Conservation (phyloP, 495 filamentous ascomycete genomes). For the Hypoxylon fuscum region DNA sequence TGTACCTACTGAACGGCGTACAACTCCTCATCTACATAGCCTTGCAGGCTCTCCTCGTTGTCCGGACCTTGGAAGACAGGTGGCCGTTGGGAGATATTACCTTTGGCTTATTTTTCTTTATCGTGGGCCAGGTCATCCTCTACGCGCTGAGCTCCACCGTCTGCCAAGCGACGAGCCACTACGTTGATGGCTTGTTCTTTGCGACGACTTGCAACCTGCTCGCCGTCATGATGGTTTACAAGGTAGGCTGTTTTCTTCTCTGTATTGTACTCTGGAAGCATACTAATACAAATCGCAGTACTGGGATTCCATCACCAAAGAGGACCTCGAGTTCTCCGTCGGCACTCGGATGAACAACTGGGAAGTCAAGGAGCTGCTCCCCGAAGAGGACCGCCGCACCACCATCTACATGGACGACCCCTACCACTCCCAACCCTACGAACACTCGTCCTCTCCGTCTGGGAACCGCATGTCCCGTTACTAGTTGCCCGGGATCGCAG, state of each 20-base stretch:
- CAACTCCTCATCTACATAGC: constrained; percentile 85
- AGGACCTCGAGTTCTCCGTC: constrained; percentile 98
- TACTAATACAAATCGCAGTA: constrained; percentile 64
- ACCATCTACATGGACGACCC: constrained; percentile 78
- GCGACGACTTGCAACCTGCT: constrained; percentile 92
- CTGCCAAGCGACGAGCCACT: constrained; percentile 88
- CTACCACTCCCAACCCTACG: constrained; percentile 55
- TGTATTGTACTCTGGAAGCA: background rate
- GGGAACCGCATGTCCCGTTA: constrained; percentile 49
- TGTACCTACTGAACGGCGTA: constrained; percentile 91
- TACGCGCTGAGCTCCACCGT: constrained; percentile 89
- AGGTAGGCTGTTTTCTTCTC: constrained; percentile 65
- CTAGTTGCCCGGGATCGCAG: constrained; percentile 36
- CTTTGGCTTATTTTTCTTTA: constrained; percentile 93
- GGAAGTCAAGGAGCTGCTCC: constrained; percentile 94
- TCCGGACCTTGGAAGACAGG: constrained; percentile 89
- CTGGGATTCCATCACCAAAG: constrained; percentile 99
- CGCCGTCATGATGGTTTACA: constrained; percentile 99
- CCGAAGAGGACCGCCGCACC: constrained; percentile 84
- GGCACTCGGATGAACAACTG: constrained; percentile 94
- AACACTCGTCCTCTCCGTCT: constrained; percentile 53
- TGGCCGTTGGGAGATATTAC: constrained; percentile 94
- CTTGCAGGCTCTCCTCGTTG: constrained; percentile 87
- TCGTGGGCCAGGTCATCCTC: constrained; percentile 90
- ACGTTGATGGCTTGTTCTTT: constrained; percentile 94